phyloP scores from a whole-genome alignment of 108 stramenopile genomes.

The Schizochytrium sp. region DNA sequence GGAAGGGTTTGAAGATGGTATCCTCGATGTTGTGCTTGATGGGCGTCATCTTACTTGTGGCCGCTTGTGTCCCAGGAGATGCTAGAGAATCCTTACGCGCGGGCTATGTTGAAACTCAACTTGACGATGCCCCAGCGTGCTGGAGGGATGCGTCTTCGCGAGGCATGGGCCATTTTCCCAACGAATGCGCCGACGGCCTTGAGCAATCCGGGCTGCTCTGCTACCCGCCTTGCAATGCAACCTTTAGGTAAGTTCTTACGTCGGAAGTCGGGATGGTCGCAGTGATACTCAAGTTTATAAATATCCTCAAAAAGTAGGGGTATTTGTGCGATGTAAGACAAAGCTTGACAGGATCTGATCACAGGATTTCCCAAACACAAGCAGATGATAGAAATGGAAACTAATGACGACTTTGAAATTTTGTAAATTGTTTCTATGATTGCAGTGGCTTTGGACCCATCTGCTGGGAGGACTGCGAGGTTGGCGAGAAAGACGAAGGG shows the following conservation, averaged over 20 bases:
- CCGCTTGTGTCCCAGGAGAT: too few relatives aligned
- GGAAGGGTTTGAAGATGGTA: too few relatives aligned
- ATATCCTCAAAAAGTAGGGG: too few relatives aligned
- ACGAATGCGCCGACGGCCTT: conserved; percentile 8
- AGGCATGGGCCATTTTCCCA: neutral
- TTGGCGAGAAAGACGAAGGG: neutral
- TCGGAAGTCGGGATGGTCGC: neutral
- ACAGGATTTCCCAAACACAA: too few relatives aligned
- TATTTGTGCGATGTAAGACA: too few relatives aligned
- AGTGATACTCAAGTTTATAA: too few relatives aligned
- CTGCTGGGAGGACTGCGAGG: conserved; percentile 24
- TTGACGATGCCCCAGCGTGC: conserved; percentile 24
- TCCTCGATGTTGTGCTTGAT: too few relatives aligned
- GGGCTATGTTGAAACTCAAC: neutral
- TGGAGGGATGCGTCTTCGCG: conserved; percentile 22
- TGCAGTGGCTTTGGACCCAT: conserved; percentile 17
- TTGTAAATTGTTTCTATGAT: neutral
- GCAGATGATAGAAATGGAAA: too few relatives aligned
- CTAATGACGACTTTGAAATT: neutral
- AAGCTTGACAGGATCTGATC: too few relatives aligned
- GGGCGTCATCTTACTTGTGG: too few relatives aligned
- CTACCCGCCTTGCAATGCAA: conserved; percentile 1
- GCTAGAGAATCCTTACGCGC: too few relatives aligned
- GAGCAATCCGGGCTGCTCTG: conserved; percentile 46
- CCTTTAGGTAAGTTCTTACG: neutral